Conservation (phyloP, 495 filamentous ascomycete species). For the Penicillium chermesinum region DNA sequence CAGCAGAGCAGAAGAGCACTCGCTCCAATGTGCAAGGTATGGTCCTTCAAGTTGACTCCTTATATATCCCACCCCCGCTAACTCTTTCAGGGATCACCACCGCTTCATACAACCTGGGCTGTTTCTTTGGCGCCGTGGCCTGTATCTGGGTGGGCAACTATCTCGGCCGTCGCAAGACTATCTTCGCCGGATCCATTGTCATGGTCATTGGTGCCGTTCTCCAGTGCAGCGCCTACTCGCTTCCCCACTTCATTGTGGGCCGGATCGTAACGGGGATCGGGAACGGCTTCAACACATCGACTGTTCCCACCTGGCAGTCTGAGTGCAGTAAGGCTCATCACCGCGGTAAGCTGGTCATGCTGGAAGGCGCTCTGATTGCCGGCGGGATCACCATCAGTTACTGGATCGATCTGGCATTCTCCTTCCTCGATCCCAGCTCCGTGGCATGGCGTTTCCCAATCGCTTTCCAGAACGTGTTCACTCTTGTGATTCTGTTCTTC, state of each 20-base stretch:
- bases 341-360: conserved; percentile 24
- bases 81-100: conserved; percentile 46
- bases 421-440: conserved; percentile 26
- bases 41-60: conserved; percentile 1
- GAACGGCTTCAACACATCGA: conserved; percentile 52
- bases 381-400: conserved; percentile 44
- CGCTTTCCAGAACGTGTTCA: conserved; percentile 35
- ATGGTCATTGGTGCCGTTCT: conserved; percentile 64
- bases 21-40: conserved; percentile 50
- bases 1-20: conserved; percentile 22
- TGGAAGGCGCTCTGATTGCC: conserved; percentile 32
- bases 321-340: conserved; percentile 34
- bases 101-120: conserved; percentile 65
- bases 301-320: conserved; percentile 39
- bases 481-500: conserved; percentile 27
- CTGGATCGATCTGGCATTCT: conserved; percentile 47
- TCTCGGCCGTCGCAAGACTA: conserved; percentile 64
- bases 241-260: conserved; percentile 58
- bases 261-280: conserved; percentile 64
- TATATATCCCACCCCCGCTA: not conserved
- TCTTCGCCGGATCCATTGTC: conserved; percentile 64
- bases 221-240: conserved; percentile 55
- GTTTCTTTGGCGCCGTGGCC: conserved; percentile 62
- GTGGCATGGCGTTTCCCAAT: conserved; percentile 36
- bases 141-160: conserved; percentile 66